Conservation (phyloP, 345 rosid genomes). For the Turritis glabra region DNA sequence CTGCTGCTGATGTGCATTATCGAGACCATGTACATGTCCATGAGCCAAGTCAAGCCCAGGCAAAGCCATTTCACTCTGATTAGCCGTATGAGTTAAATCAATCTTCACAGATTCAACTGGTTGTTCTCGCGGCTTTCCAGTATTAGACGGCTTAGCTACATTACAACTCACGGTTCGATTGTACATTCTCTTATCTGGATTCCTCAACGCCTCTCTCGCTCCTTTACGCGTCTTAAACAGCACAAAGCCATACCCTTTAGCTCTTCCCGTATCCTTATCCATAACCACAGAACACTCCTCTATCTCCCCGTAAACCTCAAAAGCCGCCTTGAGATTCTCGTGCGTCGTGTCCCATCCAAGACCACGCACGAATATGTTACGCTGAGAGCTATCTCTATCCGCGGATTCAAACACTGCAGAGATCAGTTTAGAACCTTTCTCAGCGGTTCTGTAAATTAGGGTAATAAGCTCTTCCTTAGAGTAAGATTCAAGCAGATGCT, state of each 20-base stretch:
- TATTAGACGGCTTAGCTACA: slow-evolving; percentile 33
- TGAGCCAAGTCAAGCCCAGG: slow-evolving; percentile 18
- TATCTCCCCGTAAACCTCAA: slow-evolving; percentile 37
- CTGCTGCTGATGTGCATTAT: slow-evolving; percentile 27
- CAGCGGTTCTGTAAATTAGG: slow-evolving; percentile 41
- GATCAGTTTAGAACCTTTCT: slow-evolving; percentile 29
- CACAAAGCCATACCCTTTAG: slow-evolving; percentile 46
- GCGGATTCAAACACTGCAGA: slow-evolving; percentile 34
- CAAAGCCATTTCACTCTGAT: slow-evolving; percentile 32
- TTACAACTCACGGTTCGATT: slow-evolving; percentile 37
- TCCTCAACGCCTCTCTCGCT: slow-evolving; percentile 40
- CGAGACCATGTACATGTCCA: slow-evolving; percentile 16
- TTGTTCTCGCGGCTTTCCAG: slow-evolving; percentile 28
- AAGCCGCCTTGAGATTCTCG: slow-evolving; percentile 39
- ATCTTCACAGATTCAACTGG: slow-evolving; percentile 37
- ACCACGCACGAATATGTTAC: slow-evolving; percentile 48
- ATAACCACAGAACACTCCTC: slow-evolving; percentile 45
- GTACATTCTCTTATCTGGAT: slow-evolving; percentile 44
- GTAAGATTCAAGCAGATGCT: slow-evolving; percentile 45
- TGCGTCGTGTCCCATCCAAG: slow-evolving; percentile 46
- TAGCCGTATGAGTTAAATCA: slow-evolving; percentile 26
- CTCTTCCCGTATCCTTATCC: slow-evolving; percentile 40
- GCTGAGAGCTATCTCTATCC: slow-evolving; percentile 34
- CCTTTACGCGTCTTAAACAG: slow-evolving; percentile 40
- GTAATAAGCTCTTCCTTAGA: slow-evolving; percentile 52